phyloP scores from a whole-genome alignment of 352 stramenopile genomes.

The Globisporangium alternatum region DNA sequence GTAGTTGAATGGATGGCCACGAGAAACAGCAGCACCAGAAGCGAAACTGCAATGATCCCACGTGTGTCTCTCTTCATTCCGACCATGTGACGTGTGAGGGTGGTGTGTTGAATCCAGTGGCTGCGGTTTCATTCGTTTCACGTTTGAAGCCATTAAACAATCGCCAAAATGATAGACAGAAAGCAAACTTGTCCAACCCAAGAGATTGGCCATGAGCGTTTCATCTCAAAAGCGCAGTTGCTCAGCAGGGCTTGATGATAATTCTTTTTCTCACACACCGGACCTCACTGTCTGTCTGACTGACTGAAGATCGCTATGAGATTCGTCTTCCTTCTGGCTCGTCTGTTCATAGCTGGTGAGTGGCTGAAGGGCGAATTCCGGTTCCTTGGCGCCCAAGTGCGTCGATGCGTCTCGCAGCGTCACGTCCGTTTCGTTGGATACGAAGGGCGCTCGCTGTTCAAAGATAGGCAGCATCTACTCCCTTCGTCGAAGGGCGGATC shows the following conservation, averaged over 20 bases:
- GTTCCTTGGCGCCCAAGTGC: background rate
- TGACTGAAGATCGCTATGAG: background rate
- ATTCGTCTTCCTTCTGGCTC: background rate
- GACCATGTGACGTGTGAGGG: background rate
- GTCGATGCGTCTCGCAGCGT: constrained; percentile 3
- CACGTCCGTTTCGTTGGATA: background rate
- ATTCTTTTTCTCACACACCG: background rate
- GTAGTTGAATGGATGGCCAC: background rate
- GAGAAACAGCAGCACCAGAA: too few relatives aligned
- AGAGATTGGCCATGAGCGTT: background rate
- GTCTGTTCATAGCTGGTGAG: background rate
- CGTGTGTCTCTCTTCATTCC: background rate
- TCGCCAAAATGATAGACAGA: background rate
- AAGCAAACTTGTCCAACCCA: background rate
- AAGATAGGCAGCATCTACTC: background rate
- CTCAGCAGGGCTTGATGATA: background rate
- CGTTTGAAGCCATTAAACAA: background rate
- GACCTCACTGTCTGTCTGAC: too few relatives aligned
- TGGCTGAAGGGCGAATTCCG: background rate
- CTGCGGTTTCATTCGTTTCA: background rate
- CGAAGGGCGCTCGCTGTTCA: background rate
- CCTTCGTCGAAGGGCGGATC: background rate
- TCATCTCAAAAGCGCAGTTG: background rate
- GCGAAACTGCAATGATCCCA: background rate
- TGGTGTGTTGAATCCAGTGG: constrained; percentile 1